A percentile compares a stretch with the other conserved stretches of the same genome.
Evolutionary conservation across 768 basidiomycete species (phyloP).

Genomic region (Boletus speciosus): DNA sequence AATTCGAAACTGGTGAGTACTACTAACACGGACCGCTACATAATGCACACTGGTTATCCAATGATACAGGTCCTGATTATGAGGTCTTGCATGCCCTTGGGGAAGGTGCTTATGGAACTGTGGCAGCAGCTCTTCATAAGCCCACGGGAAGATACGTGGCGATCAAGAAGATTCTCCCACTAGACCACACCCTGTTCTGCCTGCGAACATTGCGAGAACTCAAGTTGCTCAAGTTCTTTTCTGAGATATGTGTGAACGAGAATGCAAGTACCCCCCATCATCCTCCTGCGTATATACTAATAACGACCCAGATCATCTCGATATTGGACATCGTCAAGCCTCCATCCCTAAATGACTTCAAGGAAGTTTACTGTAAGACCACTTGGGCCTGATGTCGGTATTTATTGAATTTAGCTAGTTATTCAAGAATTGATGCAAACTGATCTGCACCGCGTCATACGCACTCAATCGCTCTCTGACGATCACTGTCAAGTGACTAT

Average conservation of each 20-base stretch:
- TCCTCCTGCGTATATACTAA: neutral
- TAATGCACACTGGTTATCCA: conserved; percentile 1
- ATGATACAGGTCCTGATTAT: conserved; percentile 60
- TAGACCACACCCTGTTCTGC: conserved; percentile 91
- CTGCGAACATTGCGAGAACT: conserved; percentile 87
- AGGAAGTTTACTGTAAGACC: conserved; percentile 76
- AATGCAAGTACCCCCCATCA: conserved; percentile 46
- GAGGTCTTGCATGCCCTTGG: conserved; percentile 71
- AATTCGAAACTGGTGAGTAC: conserved; percentile 63
- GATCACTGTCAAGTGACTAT: conserved; percentile 75
- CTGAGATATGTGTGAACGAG: conserved; percentile 75
- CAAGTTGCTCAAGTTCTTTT: conserved; percentile 85
- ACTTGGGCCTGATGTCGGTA: neutral
- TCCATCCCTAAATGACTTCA: conserved; percentile 67
- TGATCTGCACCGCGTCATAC: conserved; percentile 86
- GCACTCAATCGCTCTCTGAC: conserved; percentile 85
- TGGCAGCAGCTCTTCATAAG: conserved; percentile 83
- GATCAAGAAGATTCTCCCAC: conserved; percentile 93
- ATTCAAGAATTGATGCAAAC: conserved; percentile 90
- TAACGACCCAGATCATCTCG: conserved; percentile 68
- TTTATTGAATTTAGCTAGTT: conserved; percentile 38
- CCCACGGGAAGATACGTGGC: conserved; percentile 83
- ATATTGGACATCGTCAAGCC: conserved; percentile 91
- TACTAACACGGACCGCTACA: neutral
- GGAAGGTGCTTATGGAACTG: conserved; percentile 88